phyloP scores from a whole-genome alignment of 208 protist species.

The Wallacemonas sp. region DNA sequence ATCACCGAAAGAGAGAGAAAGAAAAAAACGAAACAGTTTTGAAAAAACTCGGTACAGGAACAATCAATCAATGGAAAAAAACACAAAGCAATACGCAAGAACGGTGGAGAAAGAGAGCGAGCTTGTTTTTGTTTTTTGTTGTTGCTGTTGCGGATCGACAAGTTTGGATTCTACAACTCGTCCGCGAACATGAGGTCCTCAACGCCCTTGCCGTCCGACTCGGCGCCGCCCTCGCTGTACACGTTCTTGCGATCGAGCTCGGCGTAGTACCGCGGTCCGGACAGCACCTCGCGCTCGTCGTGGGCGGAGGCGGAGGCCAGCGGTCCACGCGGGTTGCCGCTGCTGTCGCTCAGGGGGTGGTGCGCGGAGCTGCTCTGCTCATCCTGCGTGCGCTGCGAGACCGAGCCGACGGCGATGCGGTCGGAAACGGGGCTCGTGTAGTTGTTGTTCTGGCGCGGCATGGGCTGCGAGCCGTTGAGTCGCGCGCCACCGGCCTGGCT shows the following conservation, averaged over 20 bases:
- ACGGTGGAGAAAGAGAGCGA: constrained; percentile 7
- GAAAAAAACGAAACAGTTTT: neutral
- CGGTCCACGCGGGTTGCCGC: neutral
- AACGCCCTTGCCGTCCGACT: neutral
- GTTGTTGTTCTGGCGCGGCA: constrained; percentile 1
- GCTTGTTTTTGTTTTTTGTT: neutral
- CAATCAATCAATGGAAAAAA: neutral
- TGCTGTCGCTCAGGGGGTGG: neutral
- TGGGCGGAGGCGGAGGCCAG: neutral
- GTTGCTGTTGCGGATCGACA: neutral
- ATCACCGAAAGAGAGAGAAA: neutral
- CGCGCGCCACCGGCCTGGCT: neutral
- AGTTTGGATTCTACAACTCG: neutral
- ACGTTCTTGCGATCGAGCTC: constrained; percentile 1
- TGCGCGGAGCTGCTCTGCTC: neutral
- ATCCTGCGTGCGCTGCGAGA: constrained; percentile 6
- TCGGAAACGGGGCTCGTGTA: constrained; percentile 9
- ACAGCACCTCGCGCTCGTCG: neutral
- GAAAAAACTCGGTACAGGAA: constrained; percentile 2
- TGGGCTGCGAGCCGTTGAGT: constrained; percentile 3
- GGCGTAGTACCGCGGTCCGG: constrained; percentile 5
- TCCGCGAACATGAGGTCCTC: constrained; percentile 13
- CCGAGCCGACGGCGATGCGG: neutral
- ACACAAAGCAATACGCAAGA: too few relatives aligned
- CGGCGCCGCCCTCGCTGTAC: neutral